Evolutionary conservation across 352 stramenopile species (phyloP).

Genomic region (Globisporangium nagaii): DNA sequence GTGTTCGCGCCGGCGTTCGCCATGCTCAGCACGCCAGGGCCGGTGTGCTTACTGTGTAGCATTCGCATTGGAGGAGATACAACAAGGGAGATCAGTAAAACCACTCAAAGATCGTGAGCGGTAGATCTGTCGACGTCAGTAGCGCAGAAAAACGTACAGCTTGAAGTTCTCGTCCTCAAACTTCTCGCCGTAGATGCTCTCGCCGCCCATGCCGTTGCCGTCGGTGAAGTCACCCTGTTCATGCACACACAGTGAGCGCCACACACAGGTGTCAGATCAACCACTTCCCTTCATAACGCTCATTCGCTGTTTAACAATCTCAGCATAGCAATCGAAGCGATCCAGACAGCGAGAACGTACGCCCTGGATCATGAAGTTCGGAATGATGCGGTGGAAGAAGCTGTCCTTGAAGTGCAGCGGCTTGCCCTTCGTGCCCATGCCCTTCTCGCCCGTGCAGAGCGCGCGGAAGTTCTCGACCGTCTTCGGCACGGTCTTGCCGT

Average conservation of each 20-base stretch:
- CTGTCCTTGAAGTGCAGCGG: constrained; percentile 95
- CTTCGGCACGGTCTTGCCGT: constrained; percentile 84
- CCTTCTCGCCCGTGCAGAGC: constrained; percentile 54
- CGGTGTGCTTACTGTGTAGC: constrained; percentile 51
- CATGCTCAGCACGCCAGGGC: constrained; percentile 73
- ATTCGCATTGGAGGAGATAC: too few relatives aligned
- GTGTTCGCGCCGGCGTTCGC: constrained; percentile 82
- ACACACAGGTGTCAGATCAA: neutral
- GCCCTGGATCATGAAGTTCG: constrained; percentile 90
- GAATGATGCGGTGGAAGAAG: constrained; percentile 97
- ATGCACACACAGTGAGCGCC: neutral
- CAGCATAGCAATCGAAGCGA: too few relatives aligned
- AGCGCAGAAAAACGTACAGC: constrained; percentile 34
- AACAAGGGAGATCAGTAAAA: neutral
- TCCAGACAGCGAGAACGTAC: constrained; percentile 16
- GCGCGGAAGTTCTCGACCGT: constrained; percentile 65
- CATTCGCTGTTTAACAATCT: too few relatives aligned
- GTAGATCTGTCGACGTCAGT: too few relatives aligned
- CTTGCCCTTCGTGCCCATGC: constrained; percentile 90
- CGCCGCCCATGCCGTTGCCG: constrained; percentile 78
- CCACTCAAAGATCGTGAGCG: constrained; percentile 2
- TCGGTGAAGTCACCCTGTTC: constrained; percentile 70
- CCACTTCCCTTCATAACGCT: neutral
- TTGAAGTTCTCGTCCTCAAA: constrained; percentile 97
- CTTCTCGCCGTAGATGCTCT: constrained; percentile 93